These are phyloP conservation scores for Neurospora sp. DNA, from an alignment of 495 filamentous ascomycete species.

Conservation along the genomic window DNA sequence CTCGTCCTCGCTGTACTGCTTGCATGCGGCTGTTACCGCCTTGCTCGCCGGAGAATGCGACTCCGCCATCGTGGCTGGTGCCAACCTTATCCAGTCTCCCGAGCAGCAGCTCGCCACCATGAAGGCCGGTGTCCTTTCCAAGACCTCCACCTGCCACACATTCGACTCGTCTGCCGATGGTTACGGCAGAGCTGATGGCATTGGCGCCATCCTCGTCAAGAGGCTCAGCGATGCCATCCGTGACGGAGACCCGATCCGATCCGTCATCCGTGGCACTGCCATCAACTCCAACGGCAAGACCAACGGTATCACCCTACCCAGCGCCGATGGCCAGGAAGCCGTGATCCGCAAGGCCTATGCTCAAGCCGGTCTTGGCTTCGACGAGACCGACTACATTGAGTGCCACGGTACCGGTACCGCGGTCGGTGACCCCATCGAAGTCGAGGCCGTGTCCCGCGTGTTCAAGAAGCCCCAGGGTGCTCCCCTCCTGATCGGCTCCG, in stretches of 20 bases:
- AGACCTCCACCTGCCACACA: slow-evolving; percentile 38
- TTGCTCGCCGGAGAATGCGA: slow-evolving; percentile 31
- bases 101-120: slow-evolving; percentile 25
- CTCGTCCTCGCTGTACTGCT: slow-evolving; percentile 39
- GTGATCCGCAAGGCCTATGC: slow-evolving; percentile 40
- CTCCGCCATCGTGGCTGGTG: slow-evolving; percentile 40
- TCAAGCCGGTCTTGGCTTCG: slow-evolving; percentile 33
- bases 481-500: slow-evolving; percentile 25
- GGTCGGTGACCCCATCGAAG: slow-evolving; percentile 29
- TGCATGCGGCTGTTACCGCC: slow-evolving; percentile 42
- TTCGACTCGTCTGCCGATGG: slow-evolving; percentile 54
- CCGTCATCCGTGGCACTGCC: slow-evolving; percentile 44
- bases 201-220: slow-evolving; percentile 46
- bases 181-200: slow-evolving; percentile 52
- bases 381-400: slow-evolving; percentile 31
- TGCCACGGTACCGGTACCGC: slow-evolving; percentile 27
- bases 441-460: slow-evolving; percentile 15
- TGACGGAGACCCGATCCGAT: slow-evolving; percentile 44
- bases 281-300: slow-evolving; percentile 46
- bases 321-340: slow-evolving; percentile 35
- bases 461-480: slow-evolving; percentile 6
- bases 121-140: slow-evolving; percentile 25
- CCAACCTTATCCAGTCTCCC: slow-evolving; percentile 39
- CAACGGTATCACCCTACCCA: slow-evolving; percentile 43
- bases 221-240: slow-evolving; percentile 36